These are phyloP conservation scores for Talaromyces sp. DNA, from an alignment of 2,329 filamentous ascomycete species.

Conservation along the genomic window DNA sequence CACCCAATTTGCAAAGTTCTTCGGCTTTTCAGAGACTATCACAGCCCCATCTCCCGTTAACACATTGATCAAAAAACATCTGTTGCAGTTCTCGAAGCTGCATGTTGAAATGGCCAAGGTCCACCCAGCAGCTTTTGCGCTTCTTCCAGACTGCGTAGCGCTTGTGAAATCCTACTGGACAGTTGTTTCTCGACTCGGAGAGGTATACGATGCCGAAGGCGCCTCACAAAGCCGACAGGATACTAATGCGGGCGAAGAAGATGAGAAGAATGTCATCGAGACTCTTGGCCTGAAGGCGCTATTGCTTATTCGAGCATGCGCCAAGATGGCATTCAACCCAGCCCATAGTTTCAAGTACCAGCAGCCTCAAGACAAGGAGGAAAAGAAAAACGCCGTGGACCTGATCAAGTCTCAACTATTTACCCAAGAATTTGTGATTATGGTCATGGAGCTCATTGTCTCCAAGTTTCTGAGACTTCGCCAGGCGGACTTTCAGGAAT, in stretches of 20 bases:
- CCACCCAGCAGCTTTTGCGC: conserved; percentile 76
- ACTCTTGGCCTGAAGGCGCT: conserved; percentile 78
- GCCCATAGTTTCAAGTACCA: conserved; percentile 79
- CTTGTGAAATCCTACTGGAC: conserved; percentile 82
- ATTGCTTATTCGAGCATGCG: conserved; percentile 72
- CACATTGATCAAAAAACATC: conserved; percentile 71
- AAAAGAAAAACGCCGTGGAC: conserved; percentile 65
- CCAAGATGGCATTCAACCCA: conserved; percentile 79
- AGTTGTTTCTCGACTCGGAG: conserved; percentile 69
- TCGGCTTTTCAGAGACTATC: conserved; percentile 58
- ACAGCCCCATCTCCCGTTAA: conserved; percentile 51
- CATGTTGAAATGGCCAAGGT: conserved; percentile 77
- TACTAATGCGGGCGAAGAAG: conserved; percentile 43
- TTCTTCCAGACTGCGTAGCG: conserved; percentile 71
- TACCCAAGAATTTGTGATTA: conserved; percentile 67
- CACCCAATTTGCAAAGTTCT: conserved; percentile 70
- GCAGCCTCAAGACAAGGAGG: conserved; percentile 66
- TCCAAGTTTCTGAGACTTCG: conserved; percentile 85
- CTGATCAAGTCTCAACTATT: conserved; percentile 70
- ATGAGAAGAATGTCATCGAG: conserved; percentile 60
- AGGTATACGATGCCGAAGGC: conserved; percentile 49
- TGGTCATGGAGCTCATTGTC: conserved; percentile 79
- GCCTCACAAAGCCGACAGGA: conserved; percentile 28
- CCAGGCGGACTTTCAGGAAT: conserved; percentile 76
- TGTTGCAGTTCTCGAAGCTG: conserved; percentile 85